Evolutionary conservation across 345 rosid species (phyloP).

Genomic region (Pseudoturritis turrita): DNA sequence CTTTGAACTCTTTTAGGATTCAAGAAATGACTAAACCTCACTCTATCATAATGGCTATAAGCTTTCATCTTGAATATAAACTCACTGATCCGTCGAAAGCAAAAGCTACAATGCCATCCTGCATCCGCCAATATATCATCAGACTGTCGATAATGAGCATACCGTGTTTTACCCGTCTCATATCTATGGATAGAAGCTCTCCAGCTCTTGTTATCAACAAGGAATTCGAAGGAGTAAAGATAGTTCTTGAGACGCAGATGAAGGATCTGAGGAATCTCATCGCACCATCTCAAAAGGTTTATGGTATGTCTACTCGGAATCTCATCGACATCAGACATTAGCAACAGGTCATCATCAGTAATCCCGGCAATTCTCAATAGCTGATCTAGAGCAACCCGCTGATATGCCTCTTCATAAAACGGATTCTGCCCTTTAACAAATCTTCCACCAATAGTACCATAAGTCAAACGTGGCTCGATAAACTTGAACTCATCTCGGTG

Average conservation of each 20-base stretch:
- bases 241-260: constrained; percentile 75
- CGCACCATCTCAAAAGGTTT: constrained; percentile 84
- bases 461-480: constrained; percentile 70
- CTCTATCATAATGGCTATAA: constrained; percentile 71
- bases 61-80: constrained; percentile 81
- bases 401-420: constrained; percentile 81
- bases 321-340: constrained; percentile 93
- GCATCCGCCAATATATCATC: constrained; percentile 72
- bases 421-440: constrained; percentile 78
- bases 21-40: constrained; percentile 60
- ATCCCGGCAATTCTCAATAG: constrained; percentile 72
- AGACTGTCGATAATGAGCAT: constrained; percentile 70
- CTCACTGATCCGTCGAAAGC: constrained; percentile 62
- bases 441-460: constrained; percentile 65
- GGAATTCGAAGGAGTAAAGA: constrained; percentile 82
- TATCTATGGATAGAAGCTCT: constrained; percentile 81
- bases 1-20: constrained; percentile 67
- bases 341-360: constrained; percentile 73
- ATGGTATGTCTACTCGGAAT: constrained; percentile 85
- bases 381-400: constrained; percentile 74
- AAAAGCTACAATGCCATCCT: constrained; percentile 87
- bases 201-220: constrained; percentile 77
- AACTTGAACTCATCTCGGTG: constrained; percentile 63
- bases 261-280: constrained; percentile 58
- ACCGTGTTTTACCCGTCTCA: constrained; percentile 56